phyloP scores from a whole-genome alignment of 1,284 basidiomycete species.

The Cryptococcus sp. region DNA sequence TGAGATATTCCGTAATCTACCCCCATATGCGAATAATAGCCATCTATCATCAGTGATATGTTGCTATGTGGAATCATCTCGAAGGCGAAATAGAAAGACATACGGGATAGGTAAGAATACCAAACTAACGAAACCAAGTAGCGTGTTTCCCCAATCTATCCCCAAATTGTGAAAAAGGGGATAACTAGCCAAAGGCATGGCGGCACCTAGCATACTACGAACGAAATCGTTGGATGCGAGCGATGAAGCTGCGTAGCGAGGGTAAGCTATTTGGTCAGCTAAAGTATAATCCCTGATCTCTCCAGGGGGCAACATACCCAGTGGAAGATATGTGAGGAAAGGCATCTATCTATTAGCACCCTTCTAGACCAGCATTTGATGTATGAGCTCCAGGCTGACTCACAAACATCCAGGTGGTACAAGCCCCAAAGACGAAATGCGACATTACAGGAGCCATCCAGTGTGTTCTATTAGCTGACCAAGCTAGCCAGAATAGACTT shows the following conservation, averaged over 20 bases:
- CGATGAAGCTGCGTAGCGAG: constrained; percentile 26
- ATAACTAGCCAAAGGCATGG: constrained; percentile 12
- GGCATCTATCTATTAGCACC: constrained; percentile 22
- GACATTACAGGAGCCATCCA: constrained; percentile 34
- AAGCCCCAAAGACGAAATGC: constrained; percentile 25
- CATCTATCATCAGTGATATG: neutral
- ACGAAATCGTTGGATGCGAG: constrained; percentile 48
- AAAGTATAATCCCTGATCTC: too few relatives aligned
- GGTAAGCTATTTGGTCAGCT: constrained; percentile 27
- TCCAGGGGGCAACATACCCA: constrained; percentile 13
- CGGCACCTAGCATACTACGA: constrained; percentile 41
- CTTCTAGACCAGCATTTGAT: neutral
- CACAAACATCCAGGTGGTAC: constrained; percentile 21
- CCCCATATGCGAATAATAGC: neutral
- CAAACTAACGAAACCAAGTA: constrained; percentile 38
- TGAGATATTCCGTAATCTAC: neutral
- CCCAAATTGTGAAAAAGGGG: constrained; percentile 37
- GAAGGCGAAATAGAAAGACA: constrained; percentile 1
- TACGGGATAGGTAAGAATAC: constrained; percentile 32
- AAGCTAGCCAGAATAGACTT: constrained; percentile 37
- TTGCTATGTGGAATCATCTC: neutral
- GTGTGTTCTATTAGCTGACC: constrained; percentile 27
- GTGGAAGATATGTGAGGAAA: constrained; percentile 18
- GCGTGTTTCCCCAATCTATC: constrained; percentile 43
- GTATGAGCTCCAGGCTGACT: neutral